Conservation (phyloP, 208 protist species). For the Leishmania major region DNA sequence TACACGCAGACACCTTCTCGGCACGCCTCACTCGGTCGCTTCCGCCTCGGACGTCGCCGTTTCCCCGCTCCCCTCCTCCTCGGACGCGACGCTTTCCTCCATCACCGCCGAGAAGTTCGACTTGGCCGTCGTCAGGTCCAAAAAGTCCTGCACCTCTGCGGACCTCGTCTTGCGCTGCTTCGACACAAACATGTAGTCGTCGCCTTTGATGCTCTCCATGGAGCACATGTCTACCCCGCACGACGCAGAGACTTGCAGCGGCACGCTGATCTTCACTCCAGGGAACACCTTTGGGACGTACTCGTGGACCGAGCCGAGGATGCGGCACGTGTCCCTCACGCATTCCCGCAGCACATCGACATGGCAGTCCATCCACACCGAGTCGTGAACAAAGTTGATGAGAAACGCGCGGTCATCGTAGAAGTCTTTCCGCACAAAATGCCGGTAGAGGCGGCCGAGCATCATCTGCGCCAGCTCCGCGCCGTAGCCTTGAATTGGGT, state of each 20-base stretch:
- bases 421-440: slow-evolving; percentile 65
- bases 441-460: slow-evolving; percentile 79
- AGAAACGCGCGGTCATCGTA: slow-evolving; percentile 73
- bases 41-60: background rate
- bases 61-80: slow-evolving; percentile 2
- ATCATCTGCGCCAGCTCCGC: slow-evolving; percentile 91
- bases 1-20: background rate
- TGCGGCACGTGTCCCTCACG: slow-evolving; percentile 57
- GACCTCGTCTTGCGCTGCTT: slow-evolving; percentile 26
- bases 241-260: slow-evolving; percentile 66
- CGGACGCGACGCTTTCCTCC: slow-evolving; percentile 11
- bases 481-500: slow-evolving; percentile 90
- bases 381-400: slow-evolving; percentile 92
- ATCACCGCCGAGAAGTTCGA: slow-evolving; percentile 19
- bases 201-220: slow-evolving; percentile 56
- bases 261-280: slow-evolving; percentile 66
- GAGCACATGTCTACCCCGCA: slow-evolving; percentile 84
- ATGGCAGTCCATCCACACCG: slow-evolving; percentile 91
- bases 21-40: background rate
- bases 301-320: slow-evolving; percentile 65
- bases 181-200: slow-evolving; percentile 47
- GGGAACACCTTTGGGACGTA: slow-evolving; percentile 81
- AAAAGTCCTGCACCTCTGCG: slow-evolving; percentile 26
- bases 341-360: slow-evolving; percentile 73
- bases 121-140: slow-evolving; percentile 24